Conservation (phyloP, 2,329 filamentous ascomycete genomes). For the Akanthomyces uredinophilus region DNA sequence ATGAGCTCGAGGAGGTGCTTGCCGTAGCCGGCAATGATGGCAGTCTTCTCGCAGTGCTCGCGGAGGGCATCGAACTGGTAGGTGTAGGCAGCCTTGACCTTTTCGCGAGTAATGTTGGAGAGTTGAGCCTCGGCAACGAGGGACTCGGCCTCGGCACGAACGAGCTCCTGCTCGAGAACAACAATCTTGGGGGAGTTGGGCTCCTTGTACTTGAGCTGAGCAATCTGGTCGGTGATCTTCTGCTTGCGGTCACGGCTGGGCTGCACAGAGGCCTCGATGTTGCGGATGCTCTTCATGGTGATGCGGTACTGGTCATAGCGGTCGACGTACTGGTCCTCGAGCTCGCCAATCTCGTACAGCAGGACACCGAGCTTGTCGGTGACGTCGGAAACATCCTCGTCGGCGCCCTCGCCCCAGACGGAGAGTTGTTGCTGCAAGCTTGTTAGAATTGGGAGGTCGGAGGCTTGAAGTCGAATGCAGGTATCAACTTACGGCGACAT, state of each 20-base stretch:
- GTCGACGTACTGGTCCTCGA: conserved; percentile 97
- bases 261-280: conserved; percentile 97
- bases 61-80: conserved; percentile 98
- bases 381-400: conserved; percentile 97
- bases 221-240: conserved; percentile 98
- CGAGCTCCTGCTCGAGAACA: conserved; percentile 95
- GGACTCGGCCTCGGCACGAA: conserved; percentile 97
- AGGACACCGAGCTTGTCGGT: conserved; percentile 98
- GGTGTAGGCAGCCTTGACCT: conserved; percentile 95
- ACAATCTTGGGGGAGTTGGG: conserved; percentile 97
- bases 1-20: conserved; percentile 97
- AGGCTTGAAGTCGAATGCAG: no score
- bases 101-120: conserved; percentile 98
- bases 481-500: conserved; percentile 74
- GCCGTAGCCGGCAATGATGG: conserved; percentile 94
- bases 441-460: conserved; percentile 15
- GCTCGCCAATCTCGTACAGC: conserved; percentile 96
- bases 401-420: conserved; percentile 90
- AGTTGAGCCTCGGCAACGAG: conserved; percentile 96
- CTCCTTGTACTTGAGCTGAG: conserved; percentile 99
- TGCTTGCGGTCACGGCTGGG: conserved; percentile 99
- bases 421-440: conserved; percentile 85
- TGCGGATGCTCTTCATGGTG: conserved; percentile 98
- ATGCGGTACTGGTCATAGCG: conserved; percentile 99
- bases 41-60: conserved; percentile 96